These are phyloP conservation scores for Pseudocercospora ulei DNA, from an alignment of 2,329 filamentous ascomycete species.

Conservation along the genomic window DNA sequence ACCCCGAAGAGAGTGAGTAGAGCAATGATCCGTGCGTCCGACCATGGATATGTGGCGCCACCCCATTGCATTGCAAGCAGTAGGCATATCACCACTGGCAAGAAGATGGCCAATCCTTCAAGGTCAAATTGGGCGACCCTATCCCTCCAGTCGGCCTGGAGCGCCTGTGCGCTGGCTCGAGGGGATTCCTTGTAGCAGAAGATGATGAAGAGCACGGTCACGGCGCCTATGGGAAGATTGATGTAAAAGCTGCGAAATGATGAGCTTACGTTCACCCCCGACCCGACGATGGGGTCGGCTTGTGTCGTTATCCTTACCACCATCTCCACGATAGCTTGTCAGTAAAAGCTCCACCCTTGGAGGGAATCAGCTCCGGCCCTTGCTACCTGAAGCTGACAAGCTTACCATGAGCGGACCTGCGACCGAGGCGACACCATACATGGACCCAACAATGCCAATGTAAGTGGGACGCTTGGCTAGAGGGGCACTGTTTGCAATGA, in stretches of 20 bases:
- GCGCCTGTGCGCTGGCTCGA: constrained; percentile 27
- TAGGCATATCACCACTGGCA: constrained; percentile 35
- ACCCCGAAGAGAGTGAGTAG: constrained; percentile 39
- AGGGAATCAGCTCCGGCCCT: background rate
- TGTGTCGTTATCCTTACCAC: constrained; percentile 21
- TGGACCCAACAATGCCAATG: constrained; percentile 32
- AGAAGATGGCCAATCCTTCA: constrained; percentile 36
- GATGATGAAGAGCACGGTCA: constrained; percentile 28
- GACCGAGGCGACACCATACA: constrained; percentile 39
- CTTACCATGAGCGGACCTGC: constrained; percentile 42
- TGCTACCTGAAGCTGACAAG: no score
- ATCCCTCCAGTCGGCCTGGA: constrained; percentile 19
- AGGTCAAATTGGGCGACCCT: constrained; percentile 40
- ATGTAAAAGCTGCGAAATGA: constrained; percentile 10
- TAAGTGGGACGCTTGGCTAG: constrained; percentile 31
- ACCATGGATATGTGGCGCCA: constrained; percentile 39
- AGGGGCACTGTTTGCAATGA: constrained; percentile 18
- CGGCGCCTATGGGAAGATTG: constrained; percentile 9
- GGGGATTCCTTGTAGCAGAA: constrained; percentile 34
- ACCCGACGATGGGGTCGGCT: no score
- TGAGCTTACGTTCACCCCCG: no score
- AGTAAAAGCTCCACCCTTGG: constrained; percentile 28
- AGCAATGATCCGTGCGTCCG: constrained; percentile 38
- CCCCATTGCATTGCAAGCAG: constrained; percentile 45
- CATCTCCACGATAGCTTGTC: constrained; percentile 30